Conservation (phyloP, 2,329 filamentous ascomycete species). For the Fusarium anguioides region DNA sequence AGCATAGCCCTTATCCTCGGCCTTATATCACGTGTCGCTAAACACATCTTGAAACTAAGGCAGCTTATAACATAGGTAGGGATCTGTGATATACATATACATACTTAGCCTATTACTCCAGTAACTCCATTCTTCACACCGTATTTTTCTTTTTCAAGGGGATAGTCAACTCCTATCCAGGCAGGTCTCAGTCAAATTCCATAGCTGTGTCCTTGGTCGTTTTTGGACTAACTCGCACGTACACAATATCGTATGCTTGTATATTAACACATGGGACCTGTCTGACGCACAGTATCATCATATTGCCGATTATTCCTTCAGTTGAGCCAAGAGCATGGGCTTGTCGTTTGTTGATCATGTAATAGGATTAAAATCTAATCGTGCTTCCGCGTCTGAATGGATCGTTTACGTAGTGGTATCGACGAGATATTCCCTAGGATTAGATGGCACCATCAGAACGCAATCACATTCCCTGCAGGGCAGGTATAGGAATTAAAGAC, state of each 20-base stretch:
- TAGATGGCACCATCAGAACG: neutral
- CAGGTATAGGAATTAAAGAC: neutral
- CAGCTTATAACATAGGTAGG: constrained; percentile 19
- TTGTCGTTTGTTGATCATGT: neutral
- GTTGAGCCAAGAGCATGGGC: neutral
- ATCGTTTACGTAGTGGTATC: constrained; percentile 20
- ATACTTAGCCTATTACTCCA: neutral
- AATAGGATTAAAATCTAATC: constrained; percentile 1
- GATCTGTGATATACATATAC: constrained; percentile 15
- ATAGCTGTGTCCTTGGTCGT: neutral
- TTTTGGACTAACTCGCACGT: neutral
- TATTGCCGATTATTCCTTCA: neutral
- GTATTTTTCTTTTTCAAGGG: neutral
- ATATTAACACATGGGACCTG: constrained; percentile 1
- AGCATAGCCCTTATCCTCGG: constrained; percentile 1
- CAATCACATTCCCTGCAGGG: neutral
- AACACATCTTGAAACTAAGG: constrained; percentile 14
- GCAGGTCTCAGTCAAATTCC: neutral
- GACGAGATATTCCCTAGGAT: constrained; percentile 24
- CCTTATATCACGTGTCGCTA: constrained; percentile 16
- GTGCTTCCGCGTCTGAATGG: neutral
- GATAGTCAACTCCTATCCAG: neutral
- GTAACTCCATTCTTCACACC: neutral
- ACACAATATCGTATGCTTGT: constrained; percentile 9
- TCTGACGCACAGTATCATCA: neutral